These are phyloP conservation scores for Phytopythium mirpurense DNA, from an alignment of 352 stramenopile species.

Conservation along the genomic window DNA sequence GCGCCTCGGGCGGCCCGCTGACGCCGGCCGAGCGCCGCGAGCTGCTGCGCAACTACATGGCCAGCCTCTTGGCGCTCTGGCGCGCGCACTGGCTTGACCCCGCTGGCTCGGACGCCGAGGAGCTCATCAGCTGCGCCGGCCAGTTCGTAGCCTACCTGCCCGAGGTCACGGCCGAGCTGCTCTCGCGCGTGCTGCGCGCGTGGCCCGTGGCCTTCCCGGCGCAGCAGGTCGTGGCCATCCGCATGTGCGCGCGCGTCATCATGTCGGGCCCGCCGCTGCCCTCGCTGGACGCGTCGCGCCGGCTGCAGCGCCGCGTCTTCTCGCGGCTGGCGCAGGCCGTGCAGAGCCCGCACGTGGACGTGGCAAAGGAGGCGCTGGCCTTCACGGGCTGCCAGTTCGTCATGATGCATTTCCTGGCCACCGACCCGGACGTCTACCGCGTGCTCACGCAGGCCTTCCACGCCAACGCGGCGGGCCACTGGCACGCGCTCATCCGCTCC, in stretches of 20 bases:
- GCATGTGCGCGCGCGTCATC: constrained; percentile 77
- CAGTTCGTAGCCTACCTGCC: constrained; percentile 86
- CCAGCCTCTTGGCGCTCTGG: constrained; percentile 62
- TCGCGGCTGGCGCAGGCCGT: constrained; percentile 47
- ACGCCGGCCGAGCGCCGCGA: constrained; percentile 34
- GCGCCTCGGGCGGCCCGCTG: constrained; percentile 11
- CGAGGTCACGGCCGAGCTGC: constrained; percentile 37
- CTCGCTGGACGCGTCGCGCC: constrained; percentile 25
- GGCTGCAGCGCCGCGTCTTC: constrained; percentile 52
- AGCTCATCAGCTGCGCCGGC: constrained; percentile 75
- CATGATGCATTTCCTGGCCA: constrained; percentile 67
- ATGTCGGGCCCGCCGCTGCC: constrained; percentile 73
- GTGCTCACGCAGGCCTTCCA: constrained; percentile 62
- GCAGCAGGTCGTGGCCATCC: constrained; percentile 71
- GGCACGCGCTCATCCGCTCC: constrained; percentile 65
- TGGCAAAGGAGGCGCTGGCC: constrained; percentile 75
- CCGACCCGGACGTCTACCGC: constrained; percentile 60
- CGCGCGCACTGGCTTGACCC: constrained; percentile 72
- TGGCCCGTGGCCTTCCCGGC: constrained; percentile 69
- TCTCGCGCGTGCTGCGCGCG: constrained; percentile 44
- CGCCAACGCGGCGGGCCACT: constrained; percentile 52
- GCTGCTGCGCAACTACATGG: constrained; percentile 67
- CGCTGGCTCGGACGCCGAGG: constrained; percentile 71
- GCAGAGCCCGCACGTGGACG: constrained; percentile 54
- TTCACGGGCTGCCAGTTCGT: constrained; percentile 82